Evolutionary conservation across 2,329 filamentous ascomycete species (phyloP).

Genomic region (Hymenoscyphus fructigenus): DNA sequence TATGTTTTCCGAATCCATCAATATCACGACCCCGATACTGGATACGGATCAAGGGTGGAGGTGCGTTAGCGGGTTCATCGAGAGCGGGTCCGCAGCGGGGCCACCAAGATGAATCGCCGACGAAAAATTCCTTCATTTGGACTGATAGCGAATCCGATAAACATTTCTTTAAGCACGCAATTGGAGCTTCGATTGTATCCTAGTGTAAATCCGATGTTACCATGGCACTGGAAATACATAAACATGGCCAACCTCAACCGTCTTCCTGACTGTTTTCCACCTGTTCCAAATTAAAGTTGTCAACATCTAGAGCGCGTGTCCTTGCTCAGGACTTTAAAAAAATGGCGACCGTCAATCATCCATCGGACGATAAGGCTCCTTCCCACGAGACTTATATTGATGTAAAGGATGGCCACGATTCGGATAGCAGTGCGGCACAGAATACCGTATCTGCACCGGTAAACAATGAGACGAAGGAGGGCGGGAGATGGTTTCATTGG

Average conservation of each 20-base stretch:
- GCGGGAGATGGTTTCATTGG: constrained; percentile 41
- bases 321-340: background rate
- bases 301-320: background rate
- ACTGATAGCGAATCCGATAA: background rate
- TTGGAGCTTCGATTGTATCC: background rate
- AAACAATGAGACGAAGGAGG: background rate
- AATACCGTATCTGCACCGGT: background rate
- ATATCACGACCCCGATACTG: background rate
- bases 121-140: background rate
- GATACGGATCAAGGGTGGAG: background rate
- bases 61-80: background rate
- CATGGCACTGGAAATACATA: background rate
- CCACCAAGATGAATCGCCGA: background rate
- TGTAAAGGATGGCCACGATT: background rate
- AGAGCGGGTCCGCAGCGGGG: background rate
- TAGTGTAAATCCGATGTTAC: background rate
- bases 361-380: background rate
- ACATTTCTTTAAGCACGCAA: constrained; percentile 7
- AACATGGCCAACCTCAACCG: background rate
- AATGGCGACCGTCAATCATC: background rate
- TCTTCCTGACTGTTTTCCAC: background rate
- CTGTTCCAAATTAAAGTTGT: background rate
- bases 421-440: background rate
- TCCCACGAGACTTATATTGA: background rate
- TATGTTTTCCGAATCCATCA: background rate